Evolutionary conservation across 2,329 filamentous ascomycete species (phyloP).

Genomic region (Xenosphaeropsis pyriputrescens): DNA sequence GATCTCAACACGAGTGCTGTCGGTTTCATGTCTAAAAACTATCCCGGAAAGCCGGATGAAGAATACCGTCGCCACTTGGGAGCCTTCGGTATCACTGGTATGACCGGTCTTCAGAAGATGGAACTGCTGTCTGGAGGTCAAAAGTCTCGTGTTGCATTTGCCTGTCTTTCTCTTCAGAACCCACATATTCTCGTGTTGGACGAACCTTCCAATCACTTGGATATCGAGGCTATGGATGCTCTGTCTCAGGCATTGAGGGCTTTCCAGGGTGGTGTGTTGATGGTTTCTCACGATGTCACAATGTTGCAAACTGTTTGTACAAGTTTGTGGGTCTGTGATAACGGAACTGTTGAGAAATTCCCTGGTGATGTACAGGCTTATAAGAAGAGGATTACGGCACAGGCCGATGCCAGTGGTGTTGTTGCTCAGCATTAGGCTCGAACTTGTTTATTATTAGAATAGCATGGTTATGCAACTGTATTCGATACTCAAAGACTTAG

Average conservation of each 20-base stretch:
- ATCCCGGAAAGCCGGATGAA: slow-evolving; percentile 84
- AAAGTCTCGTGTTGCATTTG: slow-evolving; percentile 95
- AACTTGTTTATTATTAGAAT: too few species aligned
- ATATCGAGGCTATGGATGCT: slow-evolving; percentile 97
- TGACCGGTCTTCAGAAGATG: slow-evolving; percentile 95
- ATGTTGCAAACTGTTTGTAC: slow-evolving; percentile 96
- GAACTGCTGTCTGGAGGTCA: slow-evolving; percentile 87
- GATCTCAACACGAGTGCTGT: slow-evolving; percentile 83
- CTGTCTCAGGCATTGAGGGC: slow-evolving; percentile 68
- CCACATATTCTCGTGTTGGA: slow-evolving; percentile 96
- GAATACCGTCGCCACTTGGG: slow-evolving; percentile 93
- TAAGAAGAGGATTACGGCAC: slow-evolving; percentile 88
- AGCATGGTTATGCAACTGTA: too few species aligned
- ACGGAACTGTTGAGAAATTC: slow-evolving; percentile 91
- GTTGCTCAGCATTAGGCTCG: slow-evolving; percentile 44
- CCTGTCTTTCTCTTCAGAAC: slow-evolving; percentile 85
- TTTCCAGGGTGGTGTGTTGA: slow-evolving; percentile 90
- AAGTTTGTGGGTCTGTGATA: slow-evolving; percentile 91
- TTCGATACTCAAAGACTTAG: too few species aligned
- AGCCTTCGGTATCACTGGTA: slow-evolving; percentile 81
- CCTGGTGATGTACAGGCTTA: slow-evolving; percentile 89
- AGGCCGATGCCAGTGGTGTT: slow-evolving; percentile 79
- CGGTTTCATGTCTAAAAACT: slow-evolving; percentile 88
- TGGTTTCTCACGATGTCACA: slow-evolving; percentile 98
- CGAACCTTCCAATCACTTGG: slow-evolving; percentile 95